Evolutionary conservation across 1,139 yeast species (phyloP).

Genomic region (Saccharomyces pastorianus): DNA sequence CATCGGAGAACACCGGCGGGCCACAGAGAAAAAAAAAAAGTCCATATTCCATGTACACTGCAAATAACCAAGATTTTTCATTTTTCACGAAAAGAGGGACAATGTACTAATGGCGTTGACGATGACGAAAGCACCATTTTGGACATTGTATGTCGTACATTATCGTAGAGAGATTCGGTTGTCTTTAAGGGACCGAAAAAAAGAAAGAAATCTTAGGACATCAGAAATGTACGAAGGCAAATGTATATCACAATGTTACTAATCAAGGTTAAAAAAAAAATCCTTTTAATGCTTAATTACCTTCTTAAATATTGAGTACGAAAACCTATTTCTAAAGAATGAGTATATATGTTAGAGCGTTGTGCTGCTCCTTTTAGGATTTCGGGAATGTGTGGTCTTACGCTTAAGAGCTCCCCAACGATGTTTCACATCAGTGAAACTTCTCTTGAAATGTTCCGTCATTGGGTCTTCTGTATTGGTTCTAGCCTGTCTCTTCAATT

Average conservation of each 20-base stretch:
- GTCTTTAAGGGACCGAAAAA: background rate
- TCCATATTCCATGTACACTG: background rate
- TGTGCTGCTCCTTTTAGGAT: background rate
- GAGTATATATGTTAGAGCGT: background rate
- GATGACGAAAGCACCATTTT: background rate
- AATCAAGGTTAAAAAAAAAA: background rate
- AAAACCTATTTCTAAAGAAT: too few species aligned
- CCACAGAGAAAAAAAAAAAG: background rate
- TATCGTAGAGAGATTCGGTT: background rate
- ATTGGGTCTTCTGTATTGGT: background rate
- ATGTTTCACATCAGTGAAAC: background rate
- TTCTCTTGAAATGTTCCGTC: background rate
- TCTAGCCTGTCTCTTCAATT: slow-evolving; percentile 8
- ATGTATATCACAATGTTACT: background rate
- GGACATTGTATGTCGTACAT: background rate
- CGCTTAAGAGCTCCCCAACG: background rate
- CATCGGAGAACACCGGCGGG: background rate
- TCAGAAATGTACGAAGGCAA: background rate
- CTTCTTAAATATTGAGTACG: background rate
- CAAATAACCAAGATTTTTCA: background rate
- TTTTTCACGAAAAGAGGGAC: background rate
- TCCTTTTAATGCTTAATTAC: background rate
- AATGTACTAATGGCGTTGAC: background rate
- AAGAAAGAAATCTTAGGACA: background rate
- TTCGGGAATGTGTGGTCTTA: background rate